These are phyloP conservation scores for Salix koriyanagi DNA, from an alignment of 345 rosid genomes.

Conservation along the genomic window DNA sequence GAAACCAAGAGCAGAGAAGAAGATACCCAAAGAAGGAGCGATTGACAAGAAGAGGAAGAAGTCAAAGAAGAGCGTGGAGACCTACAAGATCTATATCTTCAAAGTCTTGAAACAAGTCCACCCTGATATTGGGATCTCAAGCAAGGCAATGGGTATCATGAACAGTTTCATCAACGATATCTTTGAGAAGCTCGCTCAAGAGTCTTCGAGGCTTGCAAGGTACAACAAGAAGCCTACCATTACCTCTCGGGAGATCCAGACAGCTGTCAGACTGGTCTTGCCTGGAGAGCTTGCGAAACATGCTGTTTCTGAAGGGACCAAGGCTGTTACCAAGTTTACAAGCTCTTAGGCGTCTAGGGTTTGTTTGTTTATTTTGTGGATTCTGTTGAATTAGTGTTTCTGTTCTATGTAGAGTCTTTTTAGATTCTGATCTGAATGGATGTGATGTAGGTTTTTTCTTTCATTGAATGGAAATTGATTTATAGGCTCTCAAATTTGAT, in stretches of 20 bases:
- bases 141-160: conserved; percentile 30
- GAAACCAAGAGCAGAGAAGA: conserved; percentile 28
- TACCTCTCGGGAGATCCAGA: conserved; percentile 28
- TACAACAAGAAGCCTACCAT: conserved; percentile 29
- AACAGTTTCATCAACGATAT: conserved; percentile 27
- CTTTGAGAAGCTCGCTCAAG: conserved; percentile 26
- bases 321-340: conserved; percentile 29
- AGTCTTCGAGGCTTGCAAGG: conserved; percentile 15
- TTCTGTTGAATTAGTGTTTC: neutral
- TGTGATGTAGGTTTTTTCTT: neutral
- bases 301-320: conserved; percentile 25
- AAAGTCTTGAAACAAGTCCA: conserved; percentile 28
- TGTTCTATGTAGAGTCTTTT: neutral
- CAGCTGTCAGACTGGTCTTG: conserved; percentile 19
- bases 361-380: neutral
- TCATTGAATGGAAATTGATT: neutral
- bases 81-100: conserved; percentile 26
- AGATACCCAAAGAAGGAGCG: conserved; percentile 20
- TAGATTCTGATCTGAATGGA: neutral
- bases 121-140: conserved; percentile 23
- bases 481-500: no score
- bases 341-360: conserved; percentile 20
- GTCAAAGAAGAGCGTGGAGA: conserved; percentile 24
- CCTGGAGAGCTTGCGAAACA: conserved; percentile 30
- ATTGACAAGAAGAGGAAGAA: conserved; percentile 25